phyloP scores from a whole-genome alignment of 805 yeast species.

The Starmera amethionina region DNA sequence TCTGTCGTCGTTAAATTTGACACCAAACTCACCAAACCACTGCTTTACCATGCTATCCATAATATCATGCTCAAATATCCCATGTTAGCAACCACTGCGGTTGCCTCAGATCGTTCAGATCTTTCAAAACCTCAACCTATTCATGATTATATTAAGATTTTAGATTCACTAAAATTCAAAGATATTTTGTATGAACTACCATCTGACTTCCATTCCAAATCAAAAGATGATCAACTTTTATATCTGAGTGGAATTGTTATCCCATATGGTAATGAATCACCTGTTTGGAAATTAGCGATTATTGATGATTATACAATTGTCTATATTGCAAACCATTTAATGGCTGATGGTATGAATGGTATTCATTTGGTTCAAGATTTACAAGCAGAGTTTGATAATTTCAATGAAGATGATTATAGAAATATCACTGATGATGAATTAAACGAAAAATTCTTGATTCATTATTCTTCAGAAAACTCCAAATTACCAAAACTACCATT shows the following conservation, averaged over 20 bases:
- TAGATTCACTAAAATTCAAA: slow-evolving; percentile 6
- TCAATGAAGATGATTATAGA: not conserved
- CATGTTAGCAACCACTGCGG: slow-evolving; percentile 7
- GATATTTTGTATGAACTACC: slow-evolving; percentile 9
- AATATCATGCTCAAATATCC: slow-evolving; percentile 10
- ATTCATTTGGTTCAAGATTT: slow-evolving; percentile 9
- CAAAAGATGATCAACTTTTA: slow-evolving; percentile 2
- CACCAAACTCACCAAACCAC: slow-evolving; percentile 1
- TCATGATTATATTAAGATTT: slow-evolving; percentile 12
- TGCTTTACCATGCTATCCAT: slow-evolving; percentile 6
- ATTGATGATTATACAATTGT: slow-evolving; percentile 10
- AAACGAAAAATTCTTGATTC: slow-evolving; percentile 2
- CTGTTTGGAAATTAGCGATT: slow-evolving; percentile 10
- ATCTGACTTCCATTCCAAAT: not conserved
- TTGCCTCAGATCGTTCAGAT: slow-evolving; percentile 11
- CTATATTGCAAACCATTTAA: slow-evolving; percentile 12
- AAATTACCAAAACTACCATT: slow-evolving; percentile 8
- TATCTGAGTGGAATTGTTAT: slow-evolving; percentile 6
- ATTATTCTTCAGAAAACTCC: slow-evolving; percentile 5
- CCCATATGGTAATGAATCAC: slow-evolving; percentile 8
- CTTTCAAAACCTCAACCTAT: slow-evolving; percentile 5
- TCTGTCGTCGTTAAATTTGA: slow-evolving; percentile 7
- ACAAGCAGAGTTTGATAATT: slow-evolving; percentile 1
- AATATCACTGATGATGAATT: not conserved
- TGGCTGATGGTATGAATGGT: slow-evolving; percentile 13